Evolutionary conservation across 176 grass and related monocot species (phyloP), one percentile per base, ranked within the genome.

Genomic region (Triticum turgidum): DNA sequence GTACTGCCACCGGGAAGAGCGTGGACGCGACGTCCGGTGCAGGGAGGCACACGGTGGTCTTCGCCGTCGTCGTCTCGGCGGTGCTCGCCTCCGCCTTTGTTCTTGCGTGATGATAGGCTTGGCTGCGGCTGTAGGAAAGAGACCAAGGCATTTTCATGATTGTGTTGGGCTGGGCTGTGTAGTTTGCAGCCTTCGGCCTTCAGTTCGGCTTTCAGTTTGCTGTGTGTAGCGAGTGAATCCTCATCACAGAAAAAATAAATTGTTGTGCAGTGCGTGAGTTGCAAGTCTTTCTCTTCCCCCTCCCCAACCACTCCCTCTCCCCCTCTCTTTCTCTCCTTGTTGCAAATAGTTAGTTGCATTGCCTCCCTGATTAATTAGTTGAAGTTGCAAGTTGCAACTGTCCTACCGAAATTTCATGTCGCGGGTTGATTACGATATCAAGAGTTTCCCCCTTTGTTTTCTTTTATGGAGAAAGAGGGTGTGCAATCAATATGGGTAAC

Each of bases 1-100:
- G 89, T 42, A 68, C 63, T 32, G 1, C 82, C 1, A 51, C 15
- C 11, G 73, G 84, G 54, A 83, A 73, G 73, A 83, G 84, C 84
- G 18, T 65, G 6, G 14, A 76, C 73, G 44, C 73, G 0, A 30
- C 15, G 25, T 76, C 73, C 45, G 45, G 24, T 0, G 45, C 37
- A 5, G 61, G 12, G 61, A 49, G 63, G 17, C 77, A 1, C 81
- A 6, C 21, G 76, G 11, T 49, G 38, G 0, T 81, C 77, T 61
- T 76, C 70, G 38, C 15, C 64, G 15, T 11, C 85, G 69, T 85
- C 86, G 51, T 29, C n/a, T 33, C 70, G 38, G 81, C 62, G 6
- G 34, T 90, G 66, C 44, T 77, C 4, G 74, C 27, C 47, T 12
- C 74, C 15, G 74, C 4, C 52, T 6, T 56, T 18, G 27, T 56